phyloP scores from a whole-genome alignment of 2,329 filamentous ascomycete species.

The Colletotrichum tamarilloi region DNA sequence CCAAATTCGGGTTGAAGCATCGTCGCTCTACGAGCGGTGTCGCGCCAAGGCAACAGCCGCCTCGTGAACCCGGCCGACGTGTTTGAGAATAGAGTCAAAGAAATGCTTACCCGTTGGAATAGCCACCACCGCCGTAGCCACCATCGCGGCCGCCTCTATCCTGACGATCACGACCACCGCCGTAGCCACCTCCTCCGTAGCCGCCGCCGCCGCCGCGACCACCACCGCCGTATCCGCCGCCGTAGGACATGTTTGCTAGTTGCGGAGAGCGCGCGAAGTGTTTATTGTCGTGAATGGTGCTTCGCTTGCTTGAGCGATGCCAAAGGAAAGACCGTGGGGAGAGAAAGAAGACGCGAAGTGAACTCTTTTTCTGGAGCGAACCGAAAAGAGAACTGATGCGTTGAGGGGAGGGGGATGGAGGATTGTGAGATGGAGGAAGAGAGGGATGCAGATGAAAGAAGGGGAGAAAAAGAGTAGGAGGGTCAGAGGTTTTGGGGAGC shows the following conservation, averaged over 20 bases:
- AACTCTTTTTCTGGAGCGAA: slow-evolving; percentile 24
- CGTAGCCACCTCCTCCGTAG: slow-evolving; percentile 42
- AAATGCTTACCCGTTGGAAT: slow-evolving; percentile 54
- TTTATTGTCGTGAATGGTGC: neutral
- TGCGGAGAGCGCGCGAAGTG: slow-evolving; percentile 9
- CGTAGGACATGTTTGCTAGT: slow-evolving; percentile 57
- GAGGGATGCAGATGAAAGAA: slow-evolving; percentile 33
- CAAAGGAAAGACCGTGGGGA: slow-evolving; percentile 30
- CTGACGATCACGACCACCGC: slow-evolving; percentile 44
- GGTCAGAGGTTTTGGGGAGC: slow-evolving; percentile 29
- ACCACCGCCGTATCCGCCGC: slow-evolving; percentile 47
- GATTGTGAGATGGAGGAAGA: slow-evolving; percentile 28
- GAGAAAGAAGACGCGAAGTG: neutral
- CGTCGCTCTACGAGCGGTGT: neutral
- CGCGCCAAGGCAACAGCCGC: slow-evolving; percentile 13
- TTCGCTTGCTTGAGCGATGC: slow-evolving; percentile 19
- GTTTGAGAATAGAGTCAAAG: slow-evolving; percentile 41
- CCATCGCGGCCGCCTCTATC: slow-evolving; percentile 43
- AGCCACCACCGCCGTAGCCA: slow-evolving; percentile 44
- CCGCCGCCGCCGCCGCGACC: slow-evolving; percentile 42
- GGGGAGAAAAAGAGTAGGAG: slow-evolving; percentile 19
- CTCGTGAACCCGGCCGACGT: slow-evolving; percentile 40
- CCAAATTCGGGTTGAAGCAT: neutral
- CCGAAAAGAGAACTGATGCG: slow-evolving; percentile 31
- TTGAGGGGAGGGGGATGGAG: slow-evolving; percentile 12